A percentile compares a stretch with the other conserved stretches of the same genome.
Conservation (phyloP, 441 rosid genomes). For the Jatropha podagrica region DNA sequence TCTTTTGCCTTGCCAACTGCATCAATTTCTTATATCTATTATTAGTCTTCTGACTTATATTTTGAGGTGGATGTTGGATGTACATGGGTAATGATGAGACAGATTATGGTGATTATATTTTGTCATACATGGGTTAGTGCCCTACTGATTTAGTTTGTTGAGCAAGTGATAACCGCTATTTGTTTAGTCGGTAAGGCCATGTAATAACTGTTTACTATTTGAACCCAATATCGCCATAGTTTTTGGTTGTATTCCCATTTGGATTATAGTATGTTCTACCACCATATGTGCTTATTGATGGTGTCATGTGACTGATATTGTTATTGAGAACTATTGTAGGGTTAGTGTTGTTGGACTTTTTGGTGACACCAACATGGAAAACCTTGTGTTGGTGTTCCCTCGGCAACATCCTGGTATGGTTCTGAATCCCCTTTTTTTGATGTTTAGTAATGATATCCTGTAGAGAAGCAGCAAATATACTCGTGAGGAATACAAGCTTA, state of each 20-base stretch:
- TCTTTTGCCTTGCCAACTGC: constrained; percentile 1
- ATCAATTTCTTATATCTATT: constrained; percentile 1
- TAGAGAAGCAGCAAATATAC: constrained; percentile 29
- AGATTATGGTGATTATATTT: constrained; percentile 17
- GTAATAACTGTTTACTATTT: not conserved
- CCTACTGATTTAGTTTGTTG: constrained; percentile 15
- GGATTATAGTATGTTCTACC: constrained; percentile 31
- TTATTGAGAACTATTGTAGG: constrained; percentile 55
- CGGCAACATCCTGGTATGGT: constrained; percentile 62
- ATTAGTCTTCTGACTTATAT: constrained; percentile 18
- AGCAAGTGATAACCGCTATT: constrained; percentile 17
- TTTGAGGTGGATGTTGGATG: constrained; percentile 17
- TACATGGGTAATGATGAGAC: constrained; percentile 18
- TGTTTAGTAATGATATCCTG: constrained; percentile 30
- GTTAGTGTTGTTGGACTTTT: constrained; percentile 43
- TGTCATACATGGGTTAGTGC: constrained; percentile 6
- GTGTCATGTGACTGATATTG: constrained; percentile 40
- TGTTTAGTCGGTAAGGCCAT: constrained; percentile 14
- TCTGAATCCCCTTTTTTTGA: constrained; percentile 39
- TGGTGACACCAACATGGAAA: constrained; percentile 57
- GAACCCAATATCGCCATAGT: constrained; percentile 18
- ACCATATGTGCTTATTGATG: constrained; percentile 29
- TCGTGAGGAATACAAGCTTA: constrained; percentile 23
- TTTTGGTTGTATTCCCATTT: constrained; percentile 19
- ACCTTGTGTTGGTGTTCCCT: constrained; percentile 57